Percentiles rank a stretch among this genome's conserved stretches.
phyloP scores from a whole-genome alignment of 352 stramenopile genomes.

The Phytopythium delawarense region DNA sequence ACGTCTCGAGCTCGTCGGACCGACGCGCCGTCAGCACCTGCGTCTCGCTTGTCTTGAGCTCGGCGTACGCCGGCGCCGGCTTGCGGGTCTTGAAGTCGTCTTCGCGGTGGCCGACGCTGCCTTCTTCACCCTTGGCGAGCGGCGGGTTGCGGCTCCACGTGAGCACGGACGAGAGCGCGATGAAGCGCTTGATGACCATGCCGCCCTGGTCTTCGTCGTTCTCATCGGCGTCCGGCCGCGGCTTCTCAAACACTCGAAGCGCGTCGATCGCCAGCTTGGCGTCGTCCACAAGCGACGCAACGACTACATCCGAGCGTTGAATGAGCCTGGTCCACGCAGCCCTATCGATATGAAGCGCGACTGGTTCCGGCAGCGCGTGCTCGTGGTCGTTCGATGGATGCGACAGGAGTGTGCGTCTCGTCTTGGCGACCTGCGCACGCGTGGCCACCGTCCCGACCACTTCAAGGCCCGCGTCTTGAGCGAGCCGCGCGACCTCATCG shows the following conservation, averaged over 20 bases:
- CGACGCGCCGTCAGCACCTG: conserved; percentile 73
- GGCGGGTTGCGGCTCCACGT: conserved; percentile 73
- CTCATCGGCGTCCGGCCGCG: conserved; percentile 9
- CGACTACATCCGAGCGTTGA: conserved; percentile 41
- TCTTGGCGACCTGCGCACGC: conserved; percentile 32
- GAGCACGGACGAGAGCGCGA: conserved; percentile 71
- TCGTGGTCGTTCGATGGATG: conserved; percentile 50
- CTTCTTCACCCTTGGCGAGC: conserved; percentile 35
- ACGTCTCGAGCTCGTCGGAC: conserved; percentile 62
- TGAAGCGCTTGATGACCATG: conserved; percentile 49
- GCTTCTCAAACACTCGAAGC: conserved; percentile 65
- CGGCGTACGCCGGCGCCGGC: conserved; percentile 56
- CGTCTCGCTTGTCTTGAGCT: conserved; percentile 81
- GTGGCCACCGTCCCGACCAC: conserved; percentile 52
- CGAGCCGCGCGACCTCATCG: conserved; percentile 41
- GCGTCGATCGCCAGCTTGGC: conserved; percentile 55
- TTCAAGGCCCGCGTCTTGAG: conserved; percentile 63
- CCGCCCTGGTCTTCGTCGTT: conserved; percentile 25
- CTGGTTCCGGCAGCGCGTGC: conserved; percentile 42
- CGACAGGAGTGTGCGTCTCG: conserved; percentile 55
- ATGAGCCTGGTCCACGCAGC: conserved; percentile 48
- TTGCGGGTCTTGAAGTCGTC: conserved; percentile 79
- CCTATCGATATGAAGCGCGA: conserved; percentile 46
- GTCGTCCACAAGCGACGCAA: conserved; percentile 49
- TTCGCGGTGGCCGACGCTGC: conserved; percentile 46